These are phyloP conservation scores for Acer saccharum DNA, from an alignment of 345 rosid genomes.

Conservation along the genomic window DNA sequence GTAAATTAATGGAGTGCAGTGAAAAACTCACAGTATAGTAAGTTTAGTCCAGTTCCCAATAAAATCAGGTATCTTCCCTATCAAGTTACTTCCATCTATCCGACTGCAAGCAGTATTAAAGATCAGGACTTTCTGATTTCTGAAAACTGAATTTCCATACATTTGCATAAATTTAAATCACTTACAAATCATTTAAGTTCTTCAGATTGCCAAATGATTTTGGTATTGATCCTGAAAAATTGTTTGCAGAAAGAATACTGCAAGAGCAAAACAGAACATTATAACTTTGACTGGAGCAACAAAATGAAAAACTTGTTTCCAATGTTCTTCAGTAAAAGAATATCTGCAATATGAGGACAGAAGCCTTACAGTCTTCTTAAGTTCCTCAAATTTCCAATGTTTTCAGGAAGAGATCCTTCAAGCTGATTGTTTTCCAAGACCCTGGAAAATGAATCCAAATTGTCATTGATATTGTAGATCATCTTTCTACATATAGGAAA, in stretches of 20 bases:
- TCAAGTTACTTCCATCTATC: conserved; percentile 71
- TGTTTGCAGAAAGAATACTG: conserved; percentile 78
- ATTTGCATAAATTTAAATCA: background rate
- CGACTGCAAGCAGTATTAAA: conserved; percentile 44
- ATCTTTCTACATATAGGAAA: background rate
- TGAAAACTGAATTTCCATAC: conserved; percentile 1
- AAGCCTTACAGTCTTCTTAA: conserved; percentile 55
- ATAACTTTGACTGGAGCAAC: background rate
- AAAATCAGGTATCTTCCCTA: conserved; percentile 77
- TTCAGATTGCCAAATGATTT: conserved; percentile 59
- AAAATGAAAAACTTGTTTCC: background rate
- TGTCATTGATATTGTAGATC: background rate
- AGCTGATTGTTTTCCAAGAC: conserved; percentile 64
- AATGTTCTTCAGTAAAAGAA: conserved; percentile 1
- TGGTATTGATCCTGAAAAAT: conserved; percentile 72
- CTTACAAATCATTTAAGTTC: conserved; percentile 81
- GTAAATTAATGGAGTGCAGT: background rate
- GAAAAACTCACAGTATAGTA: conserved; percentile 53
- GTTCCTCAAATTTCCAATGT: conserved; percentile 60
- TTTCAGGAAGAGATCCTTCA: conserved; percentile 59
- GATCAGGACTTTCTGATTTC: background rate
- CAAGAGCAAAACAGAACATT: background rate
- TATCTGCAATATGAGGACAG: background rate
- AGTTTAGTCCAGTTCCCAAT: conserved; percentile 82
- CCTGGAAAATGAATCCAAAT: conserved; percentile 38